Base-by-base conservation (phyloP, 164 flowering plant species). In the Vitis rotundifolia region DNA sequence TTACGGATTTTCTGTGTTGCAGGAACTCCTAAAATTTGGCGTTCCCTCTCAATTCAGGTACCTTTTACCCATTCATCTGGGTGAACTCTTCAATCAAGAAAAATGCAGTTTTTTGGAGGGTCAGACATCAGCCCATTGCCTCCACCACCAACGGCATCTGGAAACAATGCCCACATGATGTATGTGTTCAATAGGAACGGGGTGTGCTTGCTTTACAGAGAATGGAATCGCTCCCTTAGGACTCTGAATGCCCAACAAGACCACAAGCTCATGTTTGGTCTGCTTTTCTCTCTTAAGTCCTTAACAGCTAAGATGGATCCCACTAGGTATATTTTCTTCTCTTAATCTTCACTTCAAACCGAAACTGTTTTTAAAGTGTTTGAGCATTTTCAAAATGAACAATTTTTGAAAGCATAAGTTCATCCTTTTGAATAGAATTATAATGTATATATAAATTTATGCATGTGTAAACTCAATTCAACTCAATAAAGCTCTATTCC, bases 261-360 rank as follows among this genome's bases (percentile, higher is more conserved):
- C 49, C 92, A 93, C 55, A 93, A 96, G 81, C 98, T 96, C 81
- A 93, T 93, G 97, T 95, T 93, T 66, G 98, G 98, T 52, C 84
- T 91, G 59, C 94, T 95, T 66, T 95, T 91, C 83, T 93, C 98
- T 8, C 92, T 95, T 70, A 95, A 93, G 71, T 95, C 99, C 61
- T 76, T 95, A 48, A 95, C 98, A 2, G 89, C 98, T 69, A 95
- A 95, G 77, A 93, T 95, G 98, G 98, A 95, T 75, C 99, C 99
- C 31, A 82, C 87, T 37, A 83, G 81, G 98, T 90, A 67, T 55
- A 28, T 62, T 5, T 47, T 54, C 53, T 26, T 51, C 14, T 16
- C 44, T 31, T 37, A 37, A 37, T 37, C 5, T 6, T 22, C 26
- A 22, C 26, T 22, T 22, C 26, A 22, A 22, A 22, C 26, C 2